Evolutionary conservation across 768 basidiomycete species (phyloP), one percentile per base, ranked within the genome.

Genomic region (Chlorophyllum brunneum): DNA sequence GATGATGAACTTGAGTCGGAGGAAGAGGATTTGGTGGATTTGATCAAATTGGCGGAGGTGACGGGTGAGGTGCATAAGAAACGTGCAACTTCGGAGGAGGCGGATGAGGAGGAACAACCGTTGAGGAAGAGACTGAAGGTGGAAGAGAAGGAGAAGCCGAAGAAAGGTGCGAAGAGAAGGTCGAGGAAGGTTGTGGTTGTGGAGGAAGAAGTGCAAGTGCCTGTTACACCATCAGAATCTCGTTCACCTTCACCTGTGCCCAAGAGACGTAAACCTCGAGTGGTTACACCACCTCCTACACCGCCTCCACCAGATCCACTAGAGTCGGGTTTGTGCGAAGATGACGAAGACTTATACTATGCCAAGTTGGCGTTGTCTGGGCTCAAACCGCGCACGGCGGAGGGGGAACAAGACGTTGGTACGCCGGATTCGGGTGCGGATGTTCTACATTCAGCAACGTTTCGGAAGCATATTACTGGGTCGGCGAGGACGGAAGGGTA

Each of bases 401-500:
- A 62, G 31, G 59, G 57, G 48, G 49, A 59, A 34, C 10, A 56
- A 54, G 60, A 55, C 16, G 41, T 23, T 29, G 41, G 4, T 43
- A 20, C 31, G 4, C 34, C 6, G 1, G 33, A 4, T 7, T 5
- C 11, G 15, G n/a, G n/a, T 4, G 26, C 13, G 30, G 52, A 62
- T 43, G 27, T 62, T 16, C 53, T 66, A 8, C 75, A 77, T 36
- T 60, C 71, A 1, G 73, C 77, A 5, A 71, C 80, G n/a, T 81
- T 83, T 68, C 84, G 87, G 31, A 83, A 82, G 48, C 93, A 95
- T 63, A 58, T 81, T 43, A 88, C 88, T 1, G 94, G 95, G 20
- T 88, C 90, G 27, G 92, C 93, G 15, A 83, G 95, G 13, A 92
- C 94, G 1, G 92, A 98, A 66, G 95, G 97, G 3, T 94, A 86